A percentile compares a stretch with the other conserved stretches of the same genome.
These are phyloP conservation scores for Podospora appendiculata DNA, from an alignment of 495 filamentous ascomycete genomes.

Conservation along the genomic window DNA sequence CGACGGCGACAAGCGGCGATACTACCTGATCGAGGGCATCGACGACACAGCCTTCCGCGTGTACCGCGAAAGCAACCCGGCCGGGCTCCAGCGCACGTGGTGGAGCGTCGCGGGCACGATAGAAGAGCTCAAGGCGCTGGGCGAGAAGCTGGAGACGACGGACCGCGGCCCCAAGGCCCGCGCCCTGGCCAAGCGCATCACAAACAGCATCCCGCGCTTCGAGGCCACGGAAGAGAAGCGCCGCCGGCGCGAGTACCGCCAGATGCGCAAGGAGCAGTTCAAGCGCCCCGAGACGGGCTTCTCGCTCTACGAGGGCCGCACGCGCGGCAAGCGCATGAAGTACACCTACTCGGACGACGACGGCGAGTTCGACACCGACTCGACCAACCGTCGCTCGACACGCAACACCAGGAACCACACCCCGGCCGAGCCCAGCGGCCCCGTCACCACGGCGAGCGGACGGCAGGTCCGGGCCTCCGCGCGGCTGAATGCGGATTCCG, in stretches of 20 bases:
- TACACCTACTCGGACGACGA: slow-evolving; percentile 95
- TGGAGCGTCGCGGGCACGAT: slow-evolving; percentile 87
- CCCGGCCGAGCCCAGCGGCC: slow-evolving; percentile 59
- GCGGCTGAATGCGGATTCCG: slow-evolving; percentile 70
- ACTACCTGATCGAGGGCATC: slow-evolving; percentile 88
- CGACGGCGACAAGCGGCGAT: slow-evolving; percentile 83
- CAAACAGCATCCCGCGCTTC: slow-evolving; percentile 81
- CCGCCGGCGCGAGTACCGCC: slow-evolving; percentile 83
- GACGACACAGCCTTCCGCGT: slow-evolving; percentile 91
- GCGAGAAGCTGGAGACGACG: slow-evolving; percentile 59
- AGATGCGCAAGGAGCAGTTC: slow-evolving; percentile 79
- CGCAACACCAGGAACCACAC: slow-evolving; percentile 67
- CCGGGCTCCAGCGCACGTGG: slow-evolving; percentile 72
- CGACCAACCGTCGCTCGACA: slow-evolving; percentile 66
- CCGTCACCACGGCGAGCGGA: slow-evolving; percentile 84
- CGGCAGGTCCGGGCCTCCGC: slow-evolving; percentile 73
- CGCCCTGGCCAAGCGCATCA: slow-evolving; percentile 67
- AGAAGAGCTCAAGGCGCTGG: slow-evolving; percentile 70
- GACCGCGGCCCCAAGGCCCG: slow-evolving; percentile 76
- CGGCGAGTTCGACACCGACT: slow-evolving; percentile 56
- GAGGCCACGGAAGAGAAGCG: slow-evolving; percentile 96
- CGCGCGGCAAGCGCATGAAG: slow-evolving; percentile 87
- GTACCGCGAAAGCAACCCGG: slow-evolving; percentile 90
- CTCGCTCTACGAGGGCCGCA: slow-evolving; percentile 92
- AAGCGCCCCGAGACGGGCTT: slow-evolving; percentile 80